Base-by-base conservation (phyloP, 106 monocot species). In the Dioscorea dumetorum region DNA sequence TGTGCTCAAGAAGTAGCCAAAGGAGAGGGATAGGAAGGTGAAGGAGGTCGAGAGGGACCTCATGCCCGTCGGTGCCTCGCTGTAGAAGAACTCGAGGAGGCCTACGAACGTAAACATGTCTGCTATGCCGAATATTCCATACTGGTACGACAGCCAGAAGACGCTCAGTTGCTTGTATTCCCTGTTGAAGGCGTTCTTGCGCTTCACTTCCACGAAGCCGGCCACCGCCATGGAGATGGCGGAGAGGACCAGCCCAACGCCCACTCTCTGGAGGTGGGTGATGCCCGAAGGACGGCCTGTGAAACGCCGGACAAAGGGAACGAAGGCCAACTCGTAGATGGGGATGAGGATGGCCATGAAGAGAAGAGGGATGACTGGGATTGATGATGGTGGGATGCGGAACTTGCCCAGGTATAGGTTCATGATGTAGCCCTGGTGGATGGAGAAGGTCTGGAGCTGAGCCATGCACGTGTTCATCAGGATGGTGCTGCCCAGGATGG, bases 61-160 rank as follows among this genome's bases (percentile, higher is more conserved):
- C 76, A 81, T 82, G 22, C 82, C 52, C 21, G n/a, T 28, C 13
- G 86, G 57, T 21, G 73, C 71, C 78, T 87, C 87, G 14, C 58
- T 59, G 35, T 75, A 80, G 80, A 87, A 83, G 75, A 87, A 87
- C 72, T 87, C 87, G 48, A 87, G 49, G 63, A 83, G 31, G 19
- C 87, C 87, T 2, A 72, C 80, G 21, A 82, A 54, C 19, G 80
- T 70, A 22, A 79, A 80, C 48, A 80, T 59, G 54, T 83, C 83
- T 3, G 76, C 63, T 9, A 61, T 12, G 0, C 82, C 82, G 12
- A 87, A 64, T 11, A 80, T 52, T 23, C 31, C 58, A 69, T 73
- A 82, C 67, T 87, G 82, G 18, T 33, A 66, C 49, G 57, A 70
- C 24, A 86, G 64, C 86, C 86, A 87, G 63, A 87, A 79, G 33